Evolutionary conservation across 2,329 filamentous ascomycete species (phyloP).

Genomic region (Colletotrichum tabaci): DNA sequence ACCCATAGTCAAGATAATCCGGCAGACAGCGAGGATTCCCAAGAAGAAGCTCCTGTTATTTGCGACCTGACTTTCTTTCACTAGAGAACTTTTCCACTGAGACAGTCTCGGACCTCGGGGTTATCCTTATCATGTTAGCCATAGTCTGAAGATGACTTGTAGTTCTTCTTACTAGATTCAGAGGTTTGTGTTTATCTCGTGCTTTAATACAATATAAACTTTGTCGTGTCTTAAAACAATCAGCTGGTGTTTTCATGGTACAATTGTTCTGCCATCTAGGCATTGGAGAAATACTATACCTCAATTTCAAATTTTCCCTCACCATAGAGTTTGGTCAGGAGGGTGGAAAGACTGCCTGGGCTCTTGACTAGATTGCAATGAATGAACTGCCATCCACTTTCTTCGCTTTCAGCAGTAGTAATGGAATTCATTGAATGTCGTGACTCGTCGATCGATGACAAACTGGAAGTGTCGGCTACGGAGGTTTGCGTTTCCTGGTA

Average conservation of each 20-base stretch:
- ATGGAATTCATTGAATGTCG: neutral
- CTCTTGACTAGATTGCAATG: slow-evolving; percentile 21
- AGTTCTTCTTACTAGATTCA: neutral
- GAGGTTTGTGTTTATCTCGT: neutral
- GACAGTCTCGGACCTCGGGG: neutral
- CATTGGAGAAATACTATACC: neutral
- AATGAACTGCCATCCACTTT: slow-evolving; percentile 24
- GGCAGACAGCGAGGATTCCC: too few species aligned
- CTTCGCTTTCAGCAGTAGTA: neutral
- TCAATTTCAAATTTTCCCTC: neutral
- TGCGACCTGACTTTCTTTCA: too few species aligned
- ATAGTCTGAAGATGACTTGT: neutral
- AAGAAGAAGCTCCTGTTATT: too few species aligned
- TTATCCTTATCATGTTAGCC: neutral
- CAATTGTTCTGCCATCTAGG: too few species aligned
- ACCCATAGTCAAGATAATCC: too few species aligned
- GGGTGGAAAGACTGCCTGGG: slow-evolving; percentile 13
- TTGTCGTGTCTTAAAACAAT: neutral
- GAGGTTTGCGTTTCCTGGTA: too few species aligned
- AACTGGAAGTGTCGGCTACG: neutral
- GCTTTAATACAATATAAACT: slow-evolving; percentile 4
- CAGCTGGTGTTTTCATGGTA: neutral
- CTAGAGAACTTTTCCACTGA: too few species aligned
- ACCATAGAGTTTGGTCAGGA: slow-evolving; percentile 21
- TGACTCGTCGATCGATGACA: neutral